Percentiles rank a stretch among this genome's conserved stretches.
Evolutionary conservation across 2,329 filamentous ascomycete species (phyloP).

Genomic region (Moelleriella libera): DNA sequence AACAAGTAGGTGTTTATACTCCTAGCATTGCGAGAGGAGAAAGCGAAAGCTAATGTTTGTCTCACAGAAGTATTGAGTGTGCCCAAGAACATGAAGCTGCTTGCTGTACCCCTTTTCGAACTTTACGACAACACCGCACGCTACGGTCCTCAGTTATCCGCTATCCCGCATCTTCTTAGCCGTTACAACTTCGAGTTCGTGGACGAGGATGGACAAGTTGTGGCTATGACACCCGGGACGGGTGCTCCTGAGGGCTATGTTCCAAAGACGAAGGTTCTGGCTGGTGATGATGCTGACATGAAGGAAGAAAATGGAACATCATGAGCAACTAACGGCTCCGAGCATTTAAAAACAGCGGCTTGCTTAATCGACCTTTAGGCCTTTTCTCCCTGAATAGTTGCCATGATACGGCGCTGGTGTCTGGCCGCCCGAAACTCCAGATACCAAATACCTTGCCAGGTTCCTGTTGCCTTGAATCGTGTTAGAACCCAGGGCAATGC

Average conservation of each 20-base stretch:
- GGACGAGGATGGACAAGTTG: constrained; percentile 79
- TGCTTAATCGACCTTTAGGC: constrained; percentile 13
- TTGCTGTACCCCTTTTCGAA: constrained; percentile 93
- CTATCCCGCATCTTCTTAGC: constrained; percentile 87
- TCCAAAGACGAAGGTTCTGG: constrained; percentile 52
- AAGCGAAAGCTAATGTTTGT: constrained; percentile 1
- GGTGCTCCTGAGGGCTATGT: constrained; percentile 42
- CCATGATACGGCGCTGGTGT: constrained; percentile 71
- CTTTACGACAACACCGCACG: constrained; percentile 93
- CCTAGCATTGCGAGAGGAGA: neutral
- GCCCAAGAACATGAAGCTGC: constrained; percentile 98
- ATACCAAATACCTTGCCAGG: constrained; percentile 88
- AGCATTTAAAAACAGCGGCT: too few species aligned
- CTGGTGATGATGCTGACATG: constrained; percentile 48
- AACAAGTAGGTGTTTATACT: constrained; percentile 49
- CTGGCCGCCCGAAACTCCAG: constrained; percentile 70
- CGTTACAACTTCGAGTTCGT: constrained; percentile 97
- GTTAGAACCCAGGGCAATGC: neutral
- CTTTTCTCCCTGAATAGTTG: constrained; percentile 86
- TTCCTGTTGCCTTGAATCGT: constrained; percentile 39
- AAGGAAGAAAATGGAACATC: constrained; percentile 30
- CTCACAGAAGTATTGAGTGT: constrained; percentile 76
- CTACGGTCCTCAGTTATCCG: constrained; percentile 90
- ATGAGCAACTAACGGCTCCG: constrained; percentile 1
- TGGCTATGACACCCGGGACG: constrained; percentile 68